Percentiles rank a stretch among this genome's conserved stretches.
Evolutionary conservation across 73 alveolate species (phyloP).

Genomic region (Effrenium voratum): DNA sequence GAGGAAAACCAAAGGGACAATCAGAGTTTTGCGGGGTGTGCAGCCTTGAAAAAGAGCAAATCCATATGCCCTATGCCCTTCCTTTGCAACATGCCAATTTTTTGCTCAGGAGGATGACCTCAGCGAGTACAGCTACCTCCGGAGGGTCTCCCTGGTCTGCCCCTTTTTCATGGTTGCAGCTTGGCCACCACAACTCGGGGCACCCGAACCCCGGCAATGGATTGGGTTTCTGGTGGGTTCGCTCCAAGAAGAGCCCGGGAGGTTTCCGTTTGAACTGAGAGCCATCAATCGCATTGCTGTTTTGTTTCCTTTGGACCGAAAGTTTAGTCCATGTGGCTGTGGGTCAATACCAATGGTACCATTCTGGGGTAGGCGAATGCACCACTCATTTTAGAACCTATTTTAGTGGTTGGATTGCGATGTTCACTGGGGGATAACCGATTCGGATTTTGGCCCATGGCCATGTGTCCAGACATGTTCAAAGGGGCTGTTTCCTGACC

Average conservation of each 20-base stretch:
- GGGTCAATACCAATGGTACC: background rate
- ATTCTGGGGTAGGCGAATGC: background rate
- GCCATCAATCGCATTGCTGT: background rate
- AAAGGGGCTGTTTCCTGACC: too few relatives aligned
- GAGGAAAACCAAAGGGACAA: background rate
- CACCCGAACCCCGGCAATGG: background rate
- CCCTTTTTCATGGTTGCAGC: slow-evolving; percentile 44
- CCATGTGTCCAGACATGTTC: too few relatives aligned
- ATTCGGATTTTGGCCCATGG: too few relatives aligned
- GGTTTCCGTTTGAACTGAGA: background rate
- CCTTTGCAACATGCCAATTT: background rate
- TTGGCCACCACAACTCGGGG: background rate
- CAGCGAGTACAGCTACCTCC: slow-evolving; percentile 36
- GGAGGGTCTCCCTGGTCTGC: slow-evolving; percentile 34
- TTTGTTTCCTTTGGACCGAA: background rate
- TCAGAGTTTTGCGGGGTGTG: background rate
- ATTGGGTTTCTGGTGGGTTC: background rate
- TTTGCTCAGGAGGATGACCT: slow-evolving; percentile 46
- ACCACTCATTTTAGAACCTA: background rate
- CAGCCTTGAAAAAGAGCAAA: background rate
- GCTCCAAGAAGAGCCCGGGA: background rate
- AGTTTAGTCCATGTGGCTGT: background rate
- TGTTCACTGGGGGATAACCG: too few relatives aligned
- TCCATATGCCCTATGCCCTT: background rate
- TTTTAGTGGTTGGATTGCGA: too few relatives aligned